A percentile compares a stretch with the other conserved stretches of the same genome.
phyloP scores from a whole-genome alignment of 306 rosid species.

The Vigna unguiculata region DNA sequence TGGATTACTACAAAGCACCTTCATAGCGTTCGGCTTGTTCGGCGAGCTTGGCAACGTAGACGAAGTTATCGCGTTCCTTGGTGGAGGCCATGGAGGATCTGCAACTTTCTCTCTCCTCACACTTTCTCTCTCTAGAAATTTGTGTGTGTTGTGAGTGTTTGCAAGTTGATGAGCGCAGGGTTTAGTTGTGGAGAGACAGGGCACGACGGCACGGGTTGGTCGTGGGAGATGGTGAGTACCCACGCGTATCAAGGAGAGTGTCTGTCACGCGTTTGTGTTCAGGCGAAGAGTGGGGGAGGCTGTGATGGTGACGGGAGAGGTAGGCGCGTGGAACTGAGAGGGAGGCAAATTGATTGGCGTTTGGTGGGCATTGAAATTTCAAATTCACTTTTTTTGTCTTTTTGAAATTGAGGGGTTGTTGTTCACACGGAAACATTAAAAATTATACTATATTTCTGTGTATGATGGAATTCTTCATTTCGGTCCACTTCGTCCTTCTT shows the following conservation, averaged over 20 bases:
- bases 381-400: slow-evolving; percentile 10
- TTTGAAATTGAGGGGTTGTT: not conserved
- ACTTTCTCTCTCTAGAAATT: slow-evolving; percentile 26
- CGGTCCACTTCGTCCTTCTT: not conserved
- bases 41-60: slow-evolving; percentile 73
- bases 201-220: slow-evolving; percentile 39
- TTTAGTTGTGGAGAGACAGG: slow-evolving; percentile 37
- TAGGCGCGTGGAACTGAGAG: slow-evolving; percentile 1
- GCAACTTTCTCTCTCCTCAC: slow-evolving; percentile 30
- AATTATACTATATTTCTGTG: not conserved
- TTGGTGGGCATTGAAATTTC: slow-evolving; percentile 35
- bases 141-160: not conserved
- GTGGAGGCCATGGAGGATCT: slow-evolving; percentile 57
- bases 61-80: slow-evolving; percentile 58
- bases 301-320: not conserved
- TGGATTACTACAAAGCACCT: slow-evolving; percentile 23
- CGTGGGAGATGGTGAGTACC: not conserved
- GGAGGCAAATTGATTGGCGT: slow-evolving; percentile 25
- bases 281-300: not conserved
- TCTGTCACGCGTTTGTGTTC: not conserved
- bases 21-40: slow-evolving; percentile 82
- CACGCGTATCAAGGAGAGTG: slow-evolving; percentile 42
- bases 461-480: not conserved
- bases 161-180: slow-evolving; percentile 4
- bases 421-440: slow-evolving; percentile 15